Evolutionary conservation across 2,329 filamentous ascomycete genomes (phyloP).

Genomic region (Sclerotinia nivalis): DNA sequence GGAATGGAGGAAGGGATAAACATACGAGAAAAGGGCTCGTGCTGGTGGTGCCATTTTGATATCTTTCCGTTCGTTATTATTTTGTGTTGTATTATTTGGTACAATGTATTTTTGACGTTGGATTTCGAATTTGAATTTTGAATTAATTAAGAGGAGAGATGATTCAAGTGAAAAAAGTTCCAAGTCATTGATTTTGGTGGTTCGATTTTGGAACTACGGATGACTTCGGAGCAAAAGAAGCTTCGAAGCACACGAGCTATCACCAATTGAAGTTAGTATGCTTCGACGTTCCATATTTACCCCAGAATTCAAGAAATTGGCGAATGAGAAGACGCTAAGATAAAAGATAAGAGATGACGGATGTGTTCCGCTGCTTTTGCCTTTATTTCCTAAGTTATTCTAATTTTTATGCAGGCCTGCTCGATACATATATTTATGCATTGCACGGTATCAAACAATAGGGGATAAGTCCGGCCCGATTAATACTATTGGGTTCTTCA

Average conservation of each 20-base stretch:
- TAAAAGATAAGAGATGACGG: not conserved
- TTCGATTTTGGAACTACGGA: not conserved
- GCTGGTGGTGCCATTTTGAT: slow-evolving; percentile 21
- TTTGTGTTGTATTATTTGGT: not conserved
- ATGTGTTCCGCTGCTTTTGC: not conserved
- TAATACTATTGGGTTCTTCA: no score
- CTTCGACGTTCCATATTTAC: not conserved
- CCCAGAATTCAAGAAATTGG: not conserved
- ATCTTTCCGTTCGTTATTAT: not conserved
- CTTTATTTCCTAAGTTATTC: no score
- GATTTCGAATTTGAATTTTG: not conserved
- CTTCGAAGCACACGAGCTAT: slow-evolving; percentile 16
- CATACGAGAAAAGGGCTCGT: slow-evolving; percentile 23
- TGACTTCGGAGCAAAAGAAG: slow-evolving; percentile 5
- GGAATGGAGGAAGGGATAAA: not conserved
- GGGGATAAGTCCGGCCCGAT: no score
- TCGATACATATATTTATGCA: no score
- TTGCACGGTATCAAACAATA: no score
- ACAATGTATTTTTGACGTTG: not conserved
- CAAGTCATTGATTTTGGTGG: not conserved
- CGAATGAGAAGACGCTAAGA: slow-evolving; percentile 1
- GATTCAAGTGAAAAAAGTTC: not conserved
- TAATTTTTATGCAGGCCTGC: no score
- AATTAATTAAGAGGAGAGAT: not conserved
- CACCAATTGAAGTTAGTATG: not conserved